Evolutionary conservation across 306 rosid species (phyloP), one percentile per base, ranked within the genome.

Genomic region (Corylus americana): DNA sequence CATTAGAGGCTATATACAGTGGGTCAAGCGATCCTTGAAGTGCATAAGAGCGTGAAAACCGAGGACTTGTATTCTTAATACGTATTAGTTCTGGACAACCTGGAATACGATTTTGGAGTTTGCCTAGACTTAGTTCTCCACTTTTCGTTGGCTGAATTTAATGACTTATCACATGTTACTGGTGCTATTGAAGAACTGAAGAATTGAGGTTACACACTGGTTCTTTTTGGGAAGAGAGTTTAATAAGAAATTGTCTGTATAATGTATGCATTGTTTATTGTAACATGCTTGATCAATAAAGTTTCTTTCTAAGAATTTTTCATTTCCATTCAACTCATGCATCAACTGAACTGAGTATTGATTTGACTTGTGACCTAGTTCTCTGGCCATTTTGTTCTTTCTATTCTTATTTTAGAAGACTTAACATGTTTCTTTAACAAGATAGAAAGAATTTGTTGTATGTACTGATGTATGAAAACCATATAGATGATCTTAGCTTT

Each of bases 391-490:
- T 63, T 0, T 63, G 18, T 63, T 63, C 64, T 14, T 63, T 31
- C 10, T 14, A 6, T 63, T 29, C 70, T 35, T 35, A 13, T 63
- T 14, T 35, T 39, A 67, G 71, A 67, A 67, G 50, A 8, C 44
- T 37, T 4, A 1, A 31, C n/a, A 37, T 2, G 0, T 35, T 64
- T 64, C 45, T 12, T 68, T 8, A 39, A 68, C 42, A 22, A 42
- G 31, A 68, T 42, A n/a, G 18, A 22, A 42, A 18, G 8, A 68
- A 11, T 61, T 11, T 61, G 17, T 2, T 68, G 11, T 31, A 27
- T 71, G 47, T 45, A 31, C 8, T 82, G 53, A 29, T 75, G 54
- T 80, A 39, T 70, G 27, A 5, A 75, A 37, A 70, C 31, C 25
- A 63, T 63, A 18, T 54, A 18, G 29, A 57, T 79, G 68, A 54